Base-by-base conservation (phyloP, 257 asterid species). In the Penstemon davidsonii region DNA sequence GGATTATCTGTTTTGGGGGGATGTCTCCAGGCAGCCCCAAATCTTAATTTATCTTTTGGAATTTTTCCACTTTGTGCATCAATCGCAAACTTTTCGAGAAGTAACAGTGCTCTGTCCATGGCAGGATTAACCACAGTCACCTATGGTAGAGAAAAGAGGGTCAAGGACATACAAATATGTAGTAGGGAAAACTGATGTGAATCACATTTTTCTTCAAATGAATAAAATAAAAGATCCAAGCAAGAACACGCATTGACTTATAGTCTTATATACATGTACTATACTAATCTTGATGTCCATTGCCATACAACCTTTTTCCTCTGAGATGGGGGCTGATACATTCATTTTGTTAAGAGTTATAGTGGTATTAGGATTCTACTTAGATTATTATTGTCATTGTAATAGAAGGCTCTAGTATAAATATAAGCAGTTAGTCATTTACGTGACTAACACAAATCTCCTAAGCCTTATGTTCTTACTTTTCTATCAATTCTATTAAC, bases 11-110 rank as follows among this genome's bases (percentile, higher is more conserved):
- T 62, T 61, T 75, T 73, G 1, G 96, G 95, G 71, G 93, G 91
- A 82, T 84, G 95, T 85, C 96, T 85, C 99, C 99, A 93, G 33
- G 99, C 91, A 70, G 97, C 90, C 72, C 99, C 99, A 76, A 88
- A 86, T 37, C 82, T 82, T 62, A 93, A 76, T 70, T 64, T 82
- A 79, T 88, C 92, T 78, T 88, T 80, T 0, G 89, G 68, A 68
- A 90, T 75, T 75, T 82, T 84, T 68, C 96, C 96, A 61, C 75
- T 79, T 58, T 68, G 87, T 68, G 85, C 90, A 82, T 93, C 95
- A 61, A 65, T 64, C 25, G 96, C 95, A 75, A 90, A 93, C 71
- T 87, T 82, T 77, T 88, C 91, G 77, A 90, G 60, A 67, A 78
- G 75, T 75, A 73, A 66, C 70, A 93, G 68, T 62, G 96, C 96